Conservation (phyloP, 371 early-diverging fungal species). For the Thermomucor indicae-seudaticae region DNA sequence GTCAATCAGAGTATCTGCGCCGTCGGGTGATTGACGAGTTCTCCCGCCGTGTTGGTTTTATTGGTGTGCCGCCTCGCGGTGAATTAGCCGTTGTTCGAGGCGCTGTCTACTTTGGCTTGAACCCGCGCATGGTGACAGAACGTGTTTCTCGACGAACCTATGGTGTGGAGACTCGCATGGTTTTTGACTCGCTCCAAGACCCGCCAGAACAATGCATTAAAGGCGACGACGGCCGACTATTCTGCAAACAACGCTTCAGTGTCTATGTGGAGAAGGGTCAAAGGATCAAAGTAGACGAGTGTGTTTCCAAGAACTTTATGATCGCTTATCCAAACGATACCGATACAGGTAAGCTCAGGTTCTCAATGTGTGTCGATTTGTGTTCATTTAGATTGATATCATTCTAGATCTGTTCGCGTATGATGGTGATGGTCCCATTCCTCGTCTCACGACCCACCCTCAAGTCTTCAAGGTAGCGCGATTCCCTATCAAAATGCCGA, state of each 20-base stretch:
- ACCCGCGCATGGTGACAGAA: conserved; percentile 10
- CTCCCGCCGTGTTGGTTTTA: conserved; percentile 6
- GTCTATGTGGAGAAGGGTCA: conserved; percentile 19
- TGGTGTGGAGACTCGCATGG: conserved; percentile 17
- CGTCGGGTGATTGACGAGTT: conserved; percentile 26
- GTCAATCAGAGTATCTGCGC: conserved; percentile 45
- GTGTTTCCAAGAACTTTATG: conserved; percentile 20
- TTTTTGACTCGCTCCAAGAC: conserved; percentile 22
- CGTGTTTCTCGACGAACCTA: conserved; percentile 15
- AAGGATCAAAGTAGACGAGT: conserved; percentile 8
- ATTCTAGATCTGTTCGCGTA: conserved; percentile 41
- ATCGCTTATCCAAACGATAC: conserved; percentile 24
- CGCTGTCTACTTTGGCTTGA: conserved; percentile 13
- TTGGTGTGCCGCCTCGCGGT: conserved; percentile 18
- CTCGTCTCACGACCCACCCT: conserved; percentile 37
- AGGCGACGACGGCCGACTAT: conserved; percentile 19
- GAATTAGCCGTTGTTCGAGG: conserved; percentile 26
- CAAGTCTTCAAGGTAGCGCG: conserved; percentile 39
- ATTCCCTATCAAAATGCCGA: conserved; percentile 33
- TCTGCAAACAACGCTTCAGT: conserved; percentile 25
- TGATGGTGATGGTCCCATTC: conserved; percentile 30
- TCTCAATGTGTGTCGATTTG: not conserved
- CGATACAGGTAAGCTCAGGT: conserved; percentile 17
- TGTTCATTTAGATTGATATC: not conserved
- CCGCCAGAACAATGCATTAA: conserved; percentile 16